A percentile compares a stretch with the other conserved stretches of the same genome.
phyloP scores from a whole-genome alignment of 164 flowering plant genomes.

The Aristolochia californica region DNA sequence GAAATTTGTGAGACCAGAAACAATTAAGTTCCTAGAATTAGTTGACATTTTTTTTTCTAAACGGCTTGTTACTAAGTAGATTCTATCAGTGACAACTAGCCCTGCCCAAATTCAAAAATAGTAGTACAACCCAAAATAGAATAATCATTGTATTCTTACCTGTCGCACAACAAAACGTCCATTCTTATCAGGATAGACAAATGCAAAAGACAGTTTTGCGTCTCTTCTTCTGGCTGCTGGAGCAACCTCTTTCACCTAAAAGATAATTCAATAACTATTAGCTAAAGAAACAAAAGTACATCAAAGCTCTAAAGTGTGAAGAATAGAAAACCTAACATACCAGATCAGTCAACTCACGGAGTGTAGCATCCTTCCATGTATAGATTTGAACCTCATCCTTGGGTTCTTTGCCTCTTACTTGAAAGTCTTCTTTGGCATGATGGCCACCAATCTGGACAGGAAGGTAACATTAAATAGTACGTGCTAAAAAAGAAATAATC shows the following conservation, averaged over 20 bases:
- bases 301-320: not conserved
- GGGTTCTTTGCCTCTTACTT: constrained; percentile 88
- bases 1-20: too few species aligned
- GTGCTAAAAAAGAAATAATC: not conserved
- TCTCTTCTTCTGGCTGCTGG: constrained; percentile 83
- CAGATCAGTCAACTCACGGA: constrained; percentile 89
- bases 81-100: not conserved
- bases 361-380: constrained; percentile 98
- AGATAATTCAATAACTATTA: constrained; percentile 2
- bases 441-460: constrained; percentile 65
- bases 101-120: not conserved
- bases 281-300: not conserved
- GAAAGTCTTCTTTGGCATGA: constrained; percentile 70
- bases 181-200: constrained; percentile 83
- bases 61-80: not conserved
- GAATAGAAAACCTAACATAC: constrained; percentile 23
- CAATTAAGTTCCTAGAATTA: not conserved
- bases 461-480: not conserved
- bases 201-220: constrained; percentile 89
- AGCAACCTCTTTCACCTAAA: constrained; percentile 92
- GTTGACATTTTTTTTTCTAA: not conserved
- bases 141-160: constrained; percentile 25
- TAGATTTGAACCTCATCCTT: constrained; percentile 96
- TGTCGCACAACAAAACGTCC: constrained; percentile 68
- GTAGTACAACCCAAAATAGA: not conserved